Base-by-base conservation (phyloP, 192 early-diverging fungal species). In the Coemansia sp. region DNA sequence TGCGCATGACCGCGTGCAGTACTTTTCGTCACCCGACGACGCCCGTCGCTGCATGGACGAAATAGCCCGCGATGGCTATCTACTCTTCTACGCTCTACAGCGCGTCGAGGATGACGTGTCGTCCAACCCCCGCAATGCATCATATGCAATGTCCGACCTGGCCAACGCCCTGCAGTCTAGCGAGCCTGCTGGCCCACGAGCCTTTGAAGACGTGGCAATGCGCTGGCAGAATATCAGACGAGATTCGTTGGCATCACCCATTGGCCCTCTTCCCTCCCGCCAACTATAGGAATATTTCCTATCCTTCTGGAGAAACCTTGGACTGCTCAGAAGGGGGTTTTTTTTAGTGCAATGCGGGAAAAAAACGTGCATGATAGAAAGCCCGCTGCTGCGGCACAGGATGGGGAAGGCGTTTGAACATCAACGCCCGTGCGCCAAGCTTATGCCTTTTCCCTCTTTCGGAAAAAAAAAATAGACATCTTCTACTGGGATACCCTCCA, bases 81-180 rank as follows among this genome's bases (percentile, higher is more conserved):
- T 90, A 38, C 68, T 88, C 26, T 88, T 88, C 54, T 90, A 90
- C 56, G 86, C 82, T 27, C 72, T 90, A 27, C 81, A 87, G 58
- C 75, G 58, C 5, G 61, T 55, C 44, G 62, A 60, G 24, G 27
- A 47, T 21, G 47, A 44, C 0, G 69, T 38, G 34, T 12, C 14
- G 6, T 7, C 41, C 44, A 6, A 21, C 0, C n/a, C 6, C 19
- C 10, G n/a, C 2, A 49, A 3, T 32, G 34, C 62, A 27, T 52
- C 27, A 34, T 54, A 64, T 32, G 66, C 66, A 28, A 68, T 68
- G 66, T 51, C 30, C 12, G 66, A 68, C 58, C 58, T 68, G 52
- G 9, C 58, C 14, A 60, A 44, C 24, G 66, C 66, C 0, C 47
- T 68, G 58, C 66, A 54, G 32, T 21, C n/a, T 27, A 53, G 55